Percentiles rank a stretch among this genome's conserved stretches.
These are phyloP conservation scores for Phytophthora sansomeana DNA, from an alignment of 352 stramenopile genomes.

Conservation along the genomic window DNA sequence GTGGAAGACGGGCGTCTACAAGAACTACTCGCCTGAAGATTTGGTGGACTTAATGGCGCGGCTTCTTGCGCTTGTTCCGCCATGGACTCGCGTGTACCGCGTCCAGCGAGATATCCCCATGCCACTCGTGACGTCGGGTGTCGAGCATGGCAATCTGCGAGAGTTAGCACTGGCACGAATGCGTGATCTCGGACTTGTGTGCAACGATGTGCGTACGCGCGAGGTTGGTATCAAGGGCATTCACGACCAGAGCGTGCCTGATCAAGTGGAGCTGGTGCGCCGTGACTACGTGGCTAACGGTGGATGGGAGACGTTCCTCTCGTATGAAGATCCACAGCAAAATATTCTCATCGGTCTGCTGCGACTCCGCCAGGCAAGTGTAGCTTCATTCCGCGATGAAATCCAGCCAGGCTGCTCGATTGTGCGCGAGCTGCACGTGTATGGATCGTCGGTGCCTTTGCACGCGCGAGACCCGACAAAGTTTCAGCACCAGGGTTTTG, in stretches of 20 bases:
- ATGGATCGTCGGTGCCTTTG: slow-evolving; percentile 96
- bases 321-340: slow-evolving; percentile 96
- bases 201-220: slow-evolving; percentile 95
- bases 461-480: slow-evolving; percentile 94
- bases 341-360: slow-evolving; percentile 97
- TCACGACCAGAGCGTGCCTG: slow-evolving; percentile 92
- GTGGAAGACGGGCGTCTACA: slow-evolving; percentile 97
- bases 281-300: slow-evolving; percentile 96
- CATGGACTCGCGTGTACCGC: slow-evolving; percentile 96
- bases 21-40: slow-evolving; percentile 82
- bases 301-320: slow-evolving; percentile 97
- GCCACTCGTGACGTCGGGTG: slow-evolving; percentile 96
- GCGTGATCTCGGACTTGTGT: slow-evolving; percentile 93
- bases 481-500: slow-evolving; percentile 98
- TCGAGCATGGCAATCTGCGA: slow-evolving; percentile 96
- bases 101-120: slow-evolving; percentile 98
- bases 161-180: slow-evolving; percentile 94
- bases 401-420: slow-evolving; percentile 73
- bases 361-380: slow-evolving; percentile 91
- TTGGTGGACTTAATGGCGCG: slow-evolving; percentile 94
- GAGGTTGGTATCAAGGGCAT: slow-evolving; percentile 98
- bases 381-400: slow-evolving; percentile 85
- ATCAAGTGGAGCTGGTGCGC: slow-evolving; percentile 97
- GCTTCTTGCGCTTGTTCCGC: slow-evolving; percentile 94
- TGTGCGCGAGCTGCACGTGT: slow-evolving; percentile 95